Base-by-base conservation (phyloP, 2,329 filamentous ascomycete genomes). In the Keithomyces neogunnii region DNA sequence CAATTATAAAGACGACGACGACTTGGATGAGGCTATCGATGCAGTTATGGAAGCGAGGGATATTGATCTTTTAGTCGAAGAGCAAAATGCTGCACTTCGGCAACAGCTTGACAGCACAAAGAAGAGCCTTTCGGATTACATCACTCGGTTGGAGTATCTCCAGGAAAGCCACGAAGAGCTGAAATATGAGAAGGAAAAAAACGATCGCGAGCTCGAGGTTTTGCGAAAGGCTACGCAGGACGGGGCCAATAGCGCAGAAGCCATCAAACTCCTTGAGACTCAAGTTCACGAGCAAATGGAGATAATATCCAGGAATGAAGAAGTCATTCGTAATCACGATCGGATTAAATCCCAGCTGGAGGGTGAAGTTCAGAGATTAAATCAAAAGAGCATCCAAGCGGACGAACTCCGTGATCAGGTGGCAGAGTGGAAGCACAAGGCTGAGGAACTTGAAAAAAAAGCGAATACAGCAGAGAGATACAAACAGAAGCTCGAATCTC, bases 241-340 rank as follows among this genome's bases (percentile, higher is more conserved):
- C 70, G 69, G 80, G 62, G 68, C 72, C 65, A 72, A 71, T 65
- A 78, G 70, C 62, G 75, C 70, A 28, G 72, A 76, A 50, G 69
- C 75, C 47, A 75, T 81, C 55, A 71, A 72, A 66, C 67, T 74
- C 53, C 69, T 86, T 58, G 73, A 84, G 57, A 69, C 71, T 43
- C 77, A 78, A 57, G 70, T 85, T 29, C 77, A 78, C 40, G 81
- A 89, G 59, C 82, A 86, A 60, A 84, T 88, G 63, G 77, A 85
- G 52, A 73, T 89, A 47, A 90, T 91, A 61, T 81, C 82, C 39
- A 62, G 63, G 35, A 78, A 74, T 29, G 80, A 89, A 58, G 87
- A 91, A 63, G 58, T 55, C n/a, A 70, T 71, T 47, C 64, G 68
- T 9, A 63, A 59, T 29, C 62, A 67, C 51, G 62, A 67, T 44